phyloP scores from a whole-genome alignment of 441 rosid species.

The Melastoma candidum region DNA sequence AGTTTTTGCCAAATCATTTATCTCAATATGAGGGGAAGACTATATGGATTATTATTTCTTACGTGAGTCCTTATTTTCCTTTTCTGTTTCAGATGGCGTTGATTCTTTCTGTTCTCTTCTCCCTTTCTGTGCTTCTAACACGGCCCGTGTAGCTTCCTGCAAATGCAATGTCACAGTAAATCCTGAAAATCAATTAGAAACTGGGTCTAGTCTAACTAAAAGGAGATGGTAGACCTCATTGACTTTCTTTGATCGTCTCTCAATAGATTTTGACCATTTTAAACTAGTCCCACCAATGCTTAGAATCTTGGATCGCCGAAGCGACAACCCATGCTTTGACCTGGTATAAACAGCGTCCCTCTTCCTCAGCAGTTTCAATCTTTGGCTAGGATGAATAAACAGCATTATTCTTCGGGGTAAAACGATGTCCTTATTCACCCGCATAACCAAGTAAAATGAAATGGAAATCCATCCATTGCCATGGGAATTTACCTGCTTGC shows the following conservation, averaged over 20 bases:
- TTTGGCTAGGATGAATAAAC: conserved; percentile 35
- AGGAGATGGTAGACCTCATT: conserved; percentile 63
- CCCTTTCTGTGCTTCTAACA: conserved; percentile 72
- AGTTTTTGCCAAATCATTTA: too few species aligned
- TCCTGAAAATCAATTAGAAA: conserved; percentile 2
- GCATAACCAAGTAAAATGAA: conserved; percentile 14
- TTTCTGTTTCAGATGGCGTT: conserved; percentile 29
- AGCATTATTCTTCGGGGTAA: conserved; percentile 55
- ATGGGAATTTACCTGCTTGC: conserved; percentile 43
- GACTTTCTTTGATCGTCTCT: conserved; percentile 70
- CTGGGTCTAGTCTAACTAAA: conserved; percentile 4
- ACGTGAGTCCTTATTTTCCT: conserved; percentile 36
- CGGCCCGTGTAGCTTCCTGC: conserved; percentile 87
- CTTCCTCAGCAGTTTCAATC: conserved; percentile 56
- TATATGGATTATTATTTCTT: conserved; percentile 24
- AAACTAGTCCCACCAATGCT: conserved; percentile 86
- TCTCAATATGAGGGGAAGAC: too few species aligned
- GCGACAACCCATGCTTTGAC: conserved; percentile 82
- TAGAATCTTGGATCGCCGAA: conserved; percentile 77
- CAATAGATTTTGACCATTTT: conserved; percentile 96
- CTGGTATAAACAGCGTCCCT: conserved; percentile 82
- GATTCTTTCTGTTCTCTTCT: conserved; percentile 44
- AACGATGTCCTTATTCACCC: conserved; percentile 16
- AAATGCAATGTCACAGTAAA: conserved; percentile 13
- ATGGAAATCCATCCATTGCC: conserved; percentile 13